Base-by-base conservation (phyloP, 2,329 filamentous ascomycete species). In the Alternaria postmessia region DNA sequence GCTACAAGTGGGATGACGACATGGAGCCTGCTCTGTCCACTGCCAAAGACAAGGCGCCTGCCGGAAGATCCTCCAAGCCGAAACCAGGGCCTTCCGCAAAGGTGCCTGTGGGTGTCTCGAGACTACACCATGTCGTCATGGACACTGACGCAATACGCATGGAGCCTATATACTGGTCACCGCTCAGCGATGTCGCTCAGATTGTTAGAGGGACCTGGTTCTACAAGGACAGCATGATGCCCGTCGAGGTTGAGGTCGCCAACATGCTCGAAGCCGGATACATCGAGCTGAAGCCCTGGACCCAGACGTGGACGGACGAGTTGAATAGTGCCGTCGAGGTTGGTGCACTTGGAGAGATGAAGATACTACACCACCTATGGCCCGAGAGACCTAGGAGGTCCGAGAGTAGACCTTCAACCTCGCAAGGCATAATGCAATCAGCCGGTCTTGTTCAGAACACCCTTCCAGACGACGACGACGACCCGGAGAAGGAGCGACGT, bases 81-180 rank as follows among this genome's bases (percentile, higher is more conserved):
- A 70, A 73, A 53, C 59, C 69, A 16, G 76, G 76, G 0, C 81
- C 81, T 2, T 78, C 74, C 51, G 81, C 81, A 5, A 88, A 91
- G 59, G 89, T 98, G 3, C 88, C 93, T 4, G 94, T 98, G 1
- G 95, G 95, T 0, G 84, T 95, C 6, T 96, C 94, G n/a, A 87
- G 93, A 66, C 83, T 99, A 59, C 94, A 99, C 75, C 87, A 94
- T 71, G 94, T 98, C 1, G 89, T 91, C 59, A 84, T 98, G 68
- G 93, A 94, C 22, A 86, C 69, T 9, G 72, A 75, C 42, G 74
- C 72, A 7, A 72, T 74, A 63, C 85, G 92, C 72, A 96, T 99
- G 93, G 92, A 94, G 77, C 95, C 95, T 0, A 97, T 98, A 61
- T 99, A 99, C 76, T 99, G 95, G 95, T 94, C 91, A 18, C 94